Evolutionary conservation across 2,329 filamentous ascomycete genomes (phyloP).

Genomic region (Paramyrothecium sp.): DNA sequence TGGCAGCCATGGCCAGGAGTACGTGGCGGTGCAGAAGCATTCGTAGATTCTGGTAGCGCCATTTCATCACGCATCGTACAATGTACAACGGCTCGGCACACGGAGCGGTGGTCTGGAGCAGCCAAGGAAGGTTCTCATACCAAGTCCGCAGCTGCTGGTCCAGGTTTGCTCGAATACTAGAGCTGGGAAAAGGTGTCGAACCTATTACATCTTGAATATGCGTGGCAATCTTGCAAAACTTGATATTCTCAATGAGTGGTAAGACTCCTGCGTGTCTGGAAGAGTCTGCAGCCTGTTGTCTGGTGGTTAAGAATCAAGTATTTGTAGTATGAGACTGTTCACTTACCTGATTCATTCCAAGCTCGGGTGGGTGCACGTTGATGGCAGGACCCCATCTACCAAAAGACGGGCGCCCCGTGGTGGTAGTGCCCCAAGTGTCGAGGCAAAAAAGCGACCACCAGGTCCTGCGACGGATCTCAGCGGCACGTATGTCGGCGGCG

Average conservation of each 20-base stretch:
- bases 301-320: neutral
- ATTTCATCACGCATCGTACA: conserved; percentile 74
- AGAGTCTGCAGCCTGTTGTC: conserved; percentile 38
- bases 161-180: conserved; percentile 63
- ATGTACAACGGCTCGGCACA: conserved; percentile 70
- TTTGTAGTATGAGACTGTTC: too few relatives aligned
- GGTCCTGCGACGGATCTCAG: conserved; percentile 62
- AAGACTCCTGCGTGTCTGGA: conserved; percentile 64
- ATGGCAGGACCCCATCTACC: conserved; percentile 67
- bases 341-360: conserved; percentile 39
- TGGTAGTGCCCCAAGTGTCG: conserved; percentile 72
- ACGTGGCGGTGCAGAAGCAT: conserved; percentile 74
- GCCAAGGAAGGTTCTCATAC: conserved; percentile 69
- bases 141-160: conserved; percentile 70
- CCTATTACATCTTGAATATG: conserved; percentile 76
- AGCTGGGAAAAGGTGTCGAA: conserved; percentile 65
- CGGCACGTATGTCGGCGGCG: conserved; percentile 2
- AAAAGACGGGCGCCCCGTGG: conserved; percentile 67
- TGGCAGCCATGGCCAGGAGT: conserved; percentile 61
- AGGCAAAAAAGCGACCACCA: conserved; percentile 77
- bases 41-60: conserved; percentile 76
- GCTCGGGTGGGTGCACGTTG: conserved; percentile 61
- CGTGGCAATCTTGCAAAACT: conserved; percentile 77
- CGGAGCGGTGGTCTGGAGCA: conserved; percentile 62
- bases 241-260: conserved; percentile 72